Evolutionary conservation across 1,284 basidiomycete genomes (phyloP), one percentile per base, ranked within the genome.

Genomic region (Cutaneotrichosporon spelunceum): DNA sequence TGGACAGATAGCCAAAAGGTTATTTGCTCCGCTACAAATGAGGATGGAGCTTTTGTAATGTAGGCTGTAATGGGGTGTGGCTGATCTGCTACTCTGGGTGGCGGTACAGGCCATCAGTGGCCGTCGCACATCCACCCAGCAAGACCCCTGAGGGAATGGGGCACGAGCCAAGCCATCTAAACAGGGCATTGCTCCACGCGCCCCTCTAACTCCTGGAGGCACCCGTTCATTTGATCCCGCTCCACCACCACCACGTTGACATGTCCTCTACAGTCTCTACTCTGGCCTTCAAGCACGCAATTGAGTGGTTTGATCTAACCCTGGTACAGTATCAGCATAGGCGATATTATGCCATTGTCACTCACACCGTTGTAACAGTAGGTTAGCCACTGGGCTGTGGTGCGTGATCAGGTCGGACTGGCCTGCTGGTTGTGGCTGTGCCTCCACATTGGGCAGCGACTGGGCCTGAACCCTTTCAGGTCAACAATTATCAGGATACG

Each of bases 361-460:
- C 78, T 68, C 57, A 79, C 78, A 98, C 53, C 95, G 86, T 82
- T 94, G 88, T 76, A 97, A 98, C 29, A 98, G 81, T 66, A 98
- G 82, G 74, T 97, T 93, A 21, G 93, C 89, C 44, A 98, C 93
- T 2, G 93, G 93, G 66, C 82, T 82, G 53, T 82, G 69, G 33
- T 78, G 69, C 33, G 64, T 67, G n/a, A 71, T 55, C 52, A 73
- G 30, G 64, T 67, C 67, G 13, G 57, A 53, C 42, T 34, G 39
- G 16, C 19, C 24, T 33, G 42, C 44, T 49, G 26, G 48, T 23
- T 48, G n/a, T 39, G 34, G 19, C 1, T 7, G 39, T 42, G 39
- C 19, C 39, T 42, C 39, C 19, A 19, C 39, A 7, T n/a, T 19
- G 14, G 39, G 9, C 39, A 19, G 39, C n/a, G 19, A 42, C 39